phyloP scores from a whole-genome alignment of 1,284 basidiomycete species.

The Ceratobasidium sp. region DNA sequence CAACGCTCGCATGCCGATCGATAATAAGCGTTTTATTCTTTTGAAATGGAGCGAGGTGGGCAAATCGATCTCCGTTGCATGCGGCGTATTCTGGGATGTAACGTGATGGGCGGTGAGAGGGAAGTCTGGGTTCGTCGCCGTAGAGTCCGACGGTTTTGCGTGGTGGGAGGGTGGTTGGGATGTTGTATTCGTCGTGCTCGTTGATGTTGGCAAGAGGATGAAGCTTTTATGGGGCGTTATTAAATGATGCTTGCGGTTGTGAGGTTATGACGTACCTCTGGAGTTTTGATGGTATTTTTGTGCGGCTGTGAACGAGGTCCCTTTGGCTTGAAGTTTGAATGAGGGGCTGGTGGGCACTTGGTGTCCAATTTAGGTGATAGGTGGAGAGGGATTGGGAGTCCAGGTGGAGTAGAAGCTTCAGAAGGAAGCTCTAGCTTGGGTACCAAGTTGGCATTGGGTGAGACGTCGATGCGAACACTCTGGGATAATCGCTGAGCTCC shows the following conservation, averaged over 20 bases:
- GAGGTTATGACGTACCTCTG: background rate
- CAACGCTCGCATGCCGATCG: background rate
- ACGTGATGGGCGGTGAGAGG: background rate
- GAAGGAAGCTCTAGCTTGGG: conserved; percentile 1
- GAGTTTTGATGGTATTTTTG: background rate
- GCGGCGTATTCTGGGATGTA: background rate
- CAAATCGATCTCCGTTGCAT: conserved; percentile 5
- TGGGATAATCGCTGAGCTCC: background rate
- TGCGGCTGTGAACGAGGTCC: background rate
- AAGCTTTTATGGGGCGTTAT: background rate
- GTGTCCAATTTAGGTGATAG: background rate
- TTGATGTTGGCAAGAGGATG: background rate
- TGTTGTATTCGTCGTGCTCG: background rate
- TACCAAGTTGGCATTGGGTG: background rate
- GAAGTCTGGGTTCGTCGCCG: background rate
- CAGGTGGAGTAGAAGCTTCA: background rate
- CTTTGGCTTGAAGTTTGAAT: background rate
- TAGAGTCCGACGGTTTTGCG: background rate
- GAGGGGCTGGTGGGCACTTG: background rate
- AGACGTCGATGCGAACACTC: background rate
- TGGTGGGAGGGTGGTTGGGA: background rate
- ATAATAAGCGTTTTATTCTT: background rate
- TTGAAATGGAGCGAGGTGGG: background rate
- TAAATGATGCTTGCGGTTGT: too few relatives aligned
- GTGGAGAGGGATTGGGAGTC: background rate